phyloP scores from a whole-genome alignment of 495 filamentous ascomycete species.

The Neurospora sp. region DNA sequence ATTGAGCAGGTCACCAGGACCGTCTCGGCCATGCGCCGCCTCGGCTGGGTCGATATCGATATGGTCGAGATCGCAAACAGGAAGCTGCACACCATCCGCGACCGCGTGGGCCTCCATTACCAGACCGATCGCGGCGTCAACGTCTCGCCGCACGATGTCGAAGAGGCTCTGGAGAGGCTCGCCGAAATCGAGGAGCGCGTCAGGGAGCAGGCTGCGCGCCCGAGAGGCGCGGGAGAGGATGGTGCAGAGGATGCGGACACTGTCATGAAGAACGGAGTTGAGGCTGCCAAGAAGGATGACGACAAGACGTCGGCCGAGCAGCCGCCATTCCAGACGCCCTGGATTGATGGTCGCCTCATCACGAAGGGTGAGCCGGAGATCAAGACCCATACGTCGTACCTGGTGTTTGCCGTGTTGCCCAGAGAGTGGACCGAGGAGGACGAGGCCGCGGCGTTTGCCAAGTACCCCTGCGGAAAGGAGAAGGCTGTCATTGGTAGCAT shows the following conservation, averaged over 20 bases:
- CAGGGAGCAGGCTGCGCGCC: slow-evolving; percentile 40
- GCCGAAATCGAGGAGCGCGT: slow-evolving; percentile 60
- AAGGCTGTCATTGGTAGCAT: slow-evolving; percentile 39
- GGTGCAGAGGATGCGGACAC: slow-evolving; percentile 16
- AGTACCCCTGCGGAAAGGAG: slow-evolving; percentile 46
- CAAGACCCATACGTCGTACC: slow-evolving; percentile 90
- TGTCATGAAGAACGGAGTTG: slow-evolving; percentile 11
- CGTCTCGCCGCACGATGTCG: slow-evolving; percentile 54
- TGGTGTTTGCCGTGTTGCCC: slow-evolving; percentile 87
- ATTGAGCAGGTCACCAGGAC: slow-evolving; percentile 90
- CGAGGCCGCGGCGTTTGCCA: slow-evolving; percentile 54
- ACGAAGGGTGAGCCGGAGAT: slow-evolving; percentile 78
- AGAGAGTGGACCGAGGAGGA: slow-evolving; percentile 74
- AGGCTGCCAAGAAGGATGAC: slow-evolving; percentile 17
- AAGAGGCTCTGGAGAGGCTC: slow-evolving; percentile 64
- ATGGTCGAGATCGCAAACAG: slow-evolving; percentile 80
- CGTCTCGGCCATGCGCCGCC: slow-evolving; percentile 60
- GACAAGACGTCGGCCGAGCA: neutral
- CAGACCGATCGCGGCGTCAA: slow-evolving; percentile 31
- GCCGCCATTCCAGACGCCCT: slow-evolving; percentile 12
- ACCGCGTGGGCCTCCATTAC: slow-evolving; percentile 54
- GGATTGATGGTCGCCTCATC: slow-evolving; percentile 58
- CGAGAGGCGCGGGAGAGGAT: slow-evolving; percentile 9
- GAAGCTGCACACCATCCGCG: slow-evolving; percentile 70
- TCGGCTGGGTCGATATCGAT: slow-evolving; percentile 82